These are phyloP conservation scores for Erysimum cheiri DNA, from an alignment of 441 rosid species.

Conservation along the genomic window DNA sequence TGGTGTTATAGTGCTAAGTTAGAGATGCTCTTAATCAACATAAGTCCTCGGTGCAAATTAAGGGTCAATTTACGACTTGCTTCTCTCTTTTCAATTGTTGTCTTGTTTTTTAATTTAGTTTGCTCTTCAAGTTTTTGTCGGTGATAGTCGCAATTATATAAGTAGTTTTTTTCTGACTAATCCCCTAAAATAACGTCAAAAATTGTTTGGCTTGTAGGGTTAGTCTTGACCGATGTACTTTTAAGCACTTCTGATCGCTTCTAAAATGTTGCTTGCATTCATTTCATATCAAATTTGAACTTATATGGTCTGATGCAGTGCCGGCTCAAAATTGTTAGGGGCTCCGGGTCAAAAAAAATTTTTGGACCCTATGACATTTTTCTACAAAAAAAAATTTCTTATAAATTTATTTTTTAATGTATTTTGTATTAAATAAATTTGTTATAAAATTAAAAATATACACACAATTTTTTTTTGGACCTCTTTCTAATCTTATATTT, in stretches of 20 bases:
- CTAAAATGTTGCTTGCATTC: not conserved
- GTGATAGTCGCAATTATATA: slow-evolving; percentile 5
- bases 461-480: too few species aligned
- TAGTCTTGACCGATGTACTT: not conserved
- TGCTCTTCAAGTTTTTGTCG: not conserved
- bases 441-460: too few species aligned
- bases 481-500: too few species aligned
- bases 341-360: too few species aligned
- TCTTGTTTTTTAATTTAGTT: not conserved
- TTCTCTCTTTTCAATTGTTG: slow-evolving; percentile 10
- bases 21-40: too few species aligned
- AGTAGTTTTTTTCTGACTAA: not conserved
- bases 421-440: too few species aligned
- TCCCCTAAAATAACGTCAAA: not conserved
- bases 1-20: too few species aligned
- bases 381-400: too few species aligned
- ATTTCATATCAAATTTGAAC: not conserved
- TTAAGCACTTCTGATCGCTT: not conserved
- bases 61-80: slow-evolving; percentile 25
- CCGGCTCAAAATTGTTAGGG: too few species aligned
- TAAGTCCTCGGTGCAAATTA: slow-evolving; percentile 16
- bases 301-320: not conserved
- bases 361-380: too few species aligned
- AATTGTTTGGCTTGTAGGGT: not conserved
- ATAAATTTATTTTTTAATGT: too few species aligned